Percentiles rank a stretch among this genome's conserved stretches.
Conservation (phyloP, 2,329 filamentous ascomycete genomes). For the Podosphaera fusca region DNA sequence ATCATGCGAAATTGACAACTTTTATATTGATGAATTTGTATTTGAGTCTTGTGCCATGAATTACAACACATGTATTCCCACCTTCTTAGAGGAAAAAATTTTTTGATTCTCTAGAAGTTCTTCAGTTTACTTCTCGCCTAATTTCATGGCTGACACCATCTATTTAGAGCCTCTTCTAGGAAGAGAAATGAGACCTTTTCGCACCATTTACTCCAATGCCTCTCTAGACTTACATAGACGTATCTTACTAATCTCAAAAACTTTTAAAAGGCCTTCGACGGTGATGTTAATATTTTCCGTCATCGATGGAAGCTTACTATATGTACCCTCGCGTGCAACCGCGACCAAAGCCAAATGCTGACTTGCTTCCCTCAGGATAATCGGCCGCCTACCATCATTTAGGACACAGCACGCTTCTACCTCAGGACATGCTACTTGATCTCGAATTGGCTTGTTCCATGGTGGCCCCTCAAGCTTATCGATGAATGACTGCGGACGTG, state of each 20-base stretch:
- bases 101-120: no score
- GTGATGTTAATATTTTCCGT: conserved; percentile 74
- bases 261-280: conserved; percentile 54
- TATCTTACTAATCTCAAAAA: conserved; percentile 47
- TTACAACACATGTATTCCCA: no score
- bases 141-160: no score
- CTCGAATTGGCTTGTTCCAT: conserved; percentile 37
- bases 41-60: no score
- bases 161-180: no score
- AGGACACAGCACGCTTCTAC: conserved; percentile 47
- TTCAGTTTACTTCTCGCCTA: no score
- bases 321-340: conserved; percentile 67
- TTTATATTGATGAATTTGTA: no score
- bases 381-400: conserved; percentile 35
- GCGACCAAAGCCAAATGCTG: conserved; percentile 61
- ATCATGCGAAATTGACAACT: no score
- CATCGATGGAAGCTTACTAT: conserved; percentile 63
- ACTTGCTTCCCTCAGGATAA: conserved; percentile 46
- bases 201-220: no score
- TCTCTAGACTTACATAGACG: no score
- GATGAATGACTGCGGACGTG: conserved; percentile 29
- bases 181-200: no score
- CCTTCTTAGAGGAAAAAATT: no score
- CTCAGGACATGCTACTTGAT: conserved; percentile 41
- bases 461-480: conserved; percentile 33